Evolutionary conservation across 805 yeast species (phyloP).

Genomic region (Clavispora santaluciae): DNA sequence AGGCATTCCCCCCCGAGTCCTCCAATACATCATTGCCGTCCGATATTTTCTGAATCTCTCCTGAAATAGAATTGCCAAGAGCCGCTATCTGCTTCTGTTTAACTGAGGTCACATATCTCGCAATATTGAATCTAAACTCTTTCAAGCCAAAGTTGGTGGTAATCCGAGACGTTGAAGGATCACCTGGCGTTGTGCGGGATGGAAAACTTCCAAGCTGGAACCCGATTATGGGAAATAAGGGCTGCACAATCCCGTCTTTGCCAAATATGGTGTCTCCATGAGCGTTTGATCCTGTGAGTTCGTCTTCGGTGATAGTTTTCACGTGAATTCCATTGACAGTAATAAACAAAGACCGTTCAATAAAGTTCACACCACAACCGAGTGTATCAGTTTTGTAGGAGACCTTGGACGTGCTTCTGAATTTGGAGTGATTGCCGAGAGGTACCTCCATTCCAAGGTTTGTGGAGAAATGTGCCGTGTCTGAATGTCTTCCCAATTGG

Average conservation of each 20-base stretch:
- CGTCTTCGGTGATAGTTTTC: conserved; percentile 11
- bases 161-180: conserved; percentile 20
- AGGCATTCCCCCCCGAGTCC: not conserved
- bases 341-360: conserved; percentile 58
- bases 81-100: conserved; percentile 22
- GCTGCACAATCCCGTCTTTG: conserved; percentile 10
- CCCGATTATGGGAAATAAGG: conserved; percentile 16
- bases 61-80: conserved; percentile 4
- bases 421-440: conserved; percentile 22
- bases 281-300: conserved; percentile 18
- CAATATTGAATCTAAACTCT: conserved; percentile 59
- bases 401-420: conserved; percentile 22
- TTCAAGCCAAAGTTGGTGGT: conserved; percentile 52
- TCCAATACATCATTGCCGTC: not conserved
- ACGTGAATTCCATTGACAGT: conserved; percentile 71
- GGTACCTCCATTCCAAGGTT: conserved; percentile 34
- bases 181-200: not conserved
- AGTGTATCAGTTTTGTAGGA: conserved; percentile 53
- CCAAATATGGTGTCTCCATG: conserved; percentile 38
- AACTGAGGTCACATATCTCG: conserved; percentile 44
- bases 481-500: conserved; percentile 23
- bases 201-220: conserved; percentile 11
- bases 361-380: conserved; percentile 81
- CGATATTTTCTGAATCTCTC: conserved; percentile 8
- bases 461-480: conserved; percentile 27